phyloP scores from a whole-genome alignment of 1,284 basidiomycete genomes.

The Baeospora myosura region DNA sequence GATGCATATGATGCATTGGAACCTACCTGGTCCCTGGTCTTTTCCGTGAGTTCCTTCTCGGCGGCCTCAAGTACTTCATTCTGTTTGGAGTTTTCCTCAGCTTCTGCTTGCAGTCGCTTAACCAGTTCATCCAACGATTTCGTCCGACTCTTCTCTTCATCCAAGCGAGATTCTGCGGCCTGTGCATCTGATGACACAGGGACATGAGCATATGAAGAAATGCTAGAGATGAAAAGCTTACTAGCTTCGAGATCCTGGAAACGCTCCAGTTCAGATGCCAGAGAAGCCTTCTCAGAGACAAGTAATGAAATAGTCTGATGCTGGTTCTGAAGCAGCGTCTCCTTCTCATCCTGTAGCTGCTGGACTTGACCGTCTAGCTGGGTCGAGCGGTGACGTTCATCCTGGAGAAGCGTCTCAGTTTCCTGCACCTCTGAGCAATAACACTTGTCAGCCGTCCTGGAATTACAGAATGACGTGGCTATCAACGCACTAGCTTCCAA shows the following conservation, averaged over 20 bases:
- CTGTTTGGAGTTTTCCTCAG: constrained; percentile 26
- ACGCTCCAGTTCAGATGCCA: constrained; percentile 46
- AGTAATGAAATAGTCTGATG: constrained; percentile 59
- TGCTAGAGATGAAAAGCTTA: constrained; percentile 23
- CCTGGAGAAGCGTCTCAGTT: constrained; percentile 21
- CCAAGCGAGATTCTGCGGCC: constrained; percentile 35
- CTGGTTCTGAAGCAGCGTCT: constrained; percentile 40
- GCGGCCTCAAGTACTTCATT: constrained; percentile 36
- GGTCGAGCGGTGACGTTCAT: constrained; percentile 18
- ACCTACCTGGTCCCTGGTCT: constrained; percentile 54
- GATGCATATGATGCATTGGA: not conserved
- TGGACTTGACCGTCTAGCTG: constrained; percentile 28
- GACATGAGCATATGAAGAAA: constrained; percentile 5
- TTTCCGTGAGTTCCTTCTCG: constrained; percentile 52
- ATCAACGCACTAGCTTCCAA: constrained; percentile 21
- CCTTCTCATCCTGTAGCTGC: constrained; percentile 25
- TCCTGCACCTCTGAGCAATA: constrained; percentile 11
- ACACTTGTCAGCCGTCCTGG: not conserved
- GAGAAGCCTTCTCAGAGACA: constrained; percentile 61
- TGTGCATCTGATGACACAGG: constrained; percentile 42
- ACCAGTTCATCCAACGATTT: constrained; percentile 35
- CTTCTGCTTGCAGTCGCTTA: constrained; percentile 29
- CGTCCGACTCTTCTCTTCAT: constrained; percentile 35
- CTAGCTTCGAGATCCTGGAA: constrained; percentile 44
- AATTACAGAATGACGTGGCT: not conserved